These are phyloP conservation scores for Ophiostoma fasciatum DNA, from an alignment of 2,329 filamentous ascomycete genomes.

Conservation along the genomic window DNA sequence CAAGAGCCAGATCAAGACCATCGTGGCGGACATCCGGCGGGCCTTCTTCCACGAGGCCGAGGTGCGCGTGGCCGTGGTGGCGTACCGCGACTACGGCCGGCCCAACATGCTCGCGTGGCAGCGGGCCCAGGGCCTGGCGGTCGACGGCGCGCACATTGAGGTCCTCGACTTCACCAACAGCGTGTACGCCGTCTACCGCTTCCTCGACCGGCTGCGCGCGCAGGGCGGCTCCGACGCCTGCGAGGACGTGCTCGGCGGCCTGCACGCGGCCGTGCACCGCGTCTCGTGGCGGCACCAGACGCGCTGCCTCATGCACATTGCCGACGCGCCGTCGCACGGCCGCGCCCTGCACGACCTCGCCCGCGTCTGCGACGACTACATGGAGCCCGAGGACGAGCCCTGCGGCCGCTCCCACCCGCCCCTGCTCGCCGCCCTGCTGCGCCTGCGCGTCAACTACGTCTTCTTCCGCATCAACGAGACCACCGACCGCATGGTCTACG, in stretches of 20 bases:
- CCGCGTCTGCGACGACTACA: slow-evolving; percentile 12
- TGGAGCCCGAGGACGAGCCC: slow-evolving; percentile 16
- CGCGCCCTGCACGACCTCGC: slow-evolving; percentile 24
- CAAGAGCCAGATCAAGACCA: slow-evolving; percentile 20
- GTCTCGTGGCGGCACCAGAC: slow-evolving; percentile 20
- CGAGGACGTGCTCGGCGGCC: slow-evolving; percentile 23
- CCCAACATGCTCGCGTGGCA: too few species aligned
- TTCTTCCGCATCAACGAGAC: slow-evolving; percentile 16
- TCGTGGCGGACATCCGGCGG: slow-evolving; percentile 18
- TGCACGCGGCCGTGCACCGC: slow-evolving; percentile 18
- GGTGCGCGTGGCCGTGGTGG: slow-evolving; percentile 21
- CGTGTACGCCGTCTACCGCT: slow-evolving; percentile 12
- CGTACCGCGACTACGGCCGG: slow-evolving; percentile 22
- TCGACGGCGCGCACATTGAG: slow-evolving; percentile 14
- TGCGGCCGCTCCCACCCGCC: slow-evolving; percentile 15
- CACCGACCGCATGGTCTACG: slow-evolving; percentile 18
- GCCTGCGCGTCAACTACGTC: slow-evolving; percentile 18
- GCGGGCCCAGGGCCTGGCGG: too few species aligned
- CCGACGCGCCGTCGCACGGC: slow-evolving; percentile 20
- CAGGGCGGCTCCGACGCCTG: slow-evolving; percentile 18
- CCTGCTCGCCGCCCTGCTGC: slow-evolving; percentile 15
- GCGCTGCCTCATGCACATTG: slow-evolving; percentile 20
- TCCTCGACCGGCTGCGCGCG: slow-evolving; percentile 14
- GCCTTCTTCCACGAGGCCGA: slow-evolving; percentile 20
- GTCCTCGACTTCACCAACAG: slow-evolving; percentile 19